Evolutionary conservation across 2,329 filamentous ascomycete species (phyloP).

Genomic region (Phyllachora maydis): DNA sequence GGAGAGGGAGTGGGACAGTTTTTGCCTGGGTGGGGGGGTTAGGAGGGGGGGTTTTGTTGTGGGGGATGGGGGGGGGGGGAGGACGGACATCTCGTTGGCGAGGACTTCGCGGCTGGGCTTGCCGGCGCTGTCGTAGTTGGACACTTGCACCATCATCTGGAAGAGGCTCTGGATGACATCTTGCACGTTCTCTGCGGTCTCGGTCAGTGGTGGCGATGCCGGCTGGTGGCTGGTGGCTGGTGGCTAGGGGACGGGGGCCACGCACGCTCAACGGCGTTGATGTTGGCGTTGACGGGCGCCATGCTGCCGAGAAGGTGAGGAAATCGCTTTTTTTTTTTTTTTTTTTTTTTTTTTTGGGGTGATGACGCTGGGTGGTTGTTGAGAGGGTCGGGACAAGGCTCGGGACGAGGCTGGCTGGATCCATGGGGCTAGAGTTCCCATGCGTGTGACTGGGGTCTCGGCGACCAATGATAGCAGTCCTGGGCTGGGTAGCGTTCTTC

Average conservation of each 20-base stretch:
- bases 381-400: too few relatives aligned
- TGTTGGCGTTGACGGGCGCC: neutral
- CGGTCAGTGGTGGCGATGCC: too few relatives aligned
- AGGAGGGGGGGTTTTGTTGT: too few relatives aligned
- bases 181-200: constrained; percentile 29
- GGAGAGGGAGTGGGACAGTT: constrained; percentile 17
- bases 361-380: too few relatives aligned
- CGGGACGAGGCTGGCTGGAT: too few relatives aligned
- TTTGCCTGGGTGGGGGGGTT: constrained; percentile 5
- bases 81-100: constrained; percentile 23
- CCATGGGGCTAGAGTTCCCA: too few relatives aligned
- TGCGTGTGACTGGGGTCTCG: too few relatives aligned
- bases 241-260: neutral
- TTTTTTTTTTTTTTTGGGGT: too few relatives aligned
- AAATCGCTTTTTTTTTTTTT: too few relatives aligned
- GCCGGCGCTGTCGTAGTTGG: constrained; percentile 33
- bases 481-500: too few relatives aligned
- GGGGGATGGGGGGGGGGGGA: constrained; percentile 12
- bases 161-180: constrained; percentile 43
- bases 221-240: neutral
- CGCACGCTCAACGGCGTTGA: neutral
- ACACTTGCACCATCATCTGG: constrained; percentile 40
- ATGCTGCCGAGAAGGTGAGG: too few relatives aligned
- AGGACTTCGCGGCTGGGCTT: constrained; percentile 34
- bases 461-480: too few relatives aligned